Evolutionary conservation across 2,329 filamentous ascomycete species (phyloP).

Genomic region (Epichloe gansuensis): DNA sequence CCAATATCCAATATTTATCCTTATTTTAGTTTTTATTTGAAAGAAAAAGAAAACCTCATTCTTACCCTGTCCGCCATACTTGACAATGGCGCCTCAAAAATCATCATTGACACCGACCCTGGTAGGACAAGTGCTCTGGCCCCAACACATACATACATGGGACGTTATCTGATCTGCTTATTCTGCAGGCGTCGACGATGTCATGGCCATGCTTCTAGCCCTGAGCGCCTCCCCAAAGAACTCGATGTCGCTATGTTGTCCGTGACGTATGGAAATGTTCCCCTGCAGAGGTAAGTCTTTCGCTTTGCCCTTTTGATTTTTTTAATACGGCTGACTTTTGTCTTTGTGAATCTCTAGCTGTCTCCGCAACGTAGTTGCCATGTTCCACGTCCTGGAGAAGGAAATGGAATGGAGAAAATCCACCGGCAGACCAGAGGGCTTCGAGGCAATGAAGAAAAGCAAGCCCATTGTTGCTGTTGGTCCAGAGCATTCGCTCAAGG

Average conservation of each 20-base stretch:
- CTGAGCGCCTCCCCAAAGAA: constrained; percentile 74
- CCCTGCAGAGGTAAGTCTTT: constrained; percentile 57
- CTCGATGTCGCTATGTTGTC: constrained; percentile 78
- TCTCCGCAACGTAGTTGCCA: constrained; percentile 73
- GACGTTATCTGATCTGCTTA: background rate
- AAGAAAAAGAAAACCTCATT: too few relatives aligned
- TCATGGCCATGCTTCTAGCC: constrained; percentile 77
- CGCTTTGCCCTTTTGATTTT: background rate
- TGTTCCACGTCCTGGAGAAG: constrained; percentile 86
- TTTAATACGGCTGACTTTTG: background rate
- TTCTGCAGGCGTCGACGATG: constrained; percentile 66
- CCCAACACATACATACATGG: constrained; percentile 6
- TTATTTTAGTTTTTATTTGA: background rate
- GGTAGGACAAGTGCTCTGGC: constrained; percentile 31
- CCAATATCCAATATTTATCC: background rate
- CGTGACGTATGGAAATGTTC: constrained; percentile 87
- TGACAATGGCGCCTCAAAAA: constrained; percentile 51
- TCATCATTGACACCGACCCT: constrained; percentile 96
- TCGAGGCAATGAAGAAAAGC: constrained; percentile 55
- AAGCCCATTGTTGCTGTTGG: constrained; percentile 83
- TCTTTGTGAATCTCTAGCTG: constrained; percentile 41
- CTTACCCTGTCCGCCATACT: background rate
- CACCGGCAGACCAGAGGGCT: constrained; percentile 56
- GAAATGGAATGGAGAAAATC: constrained; percentile 74
- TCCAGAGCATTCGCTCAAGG: constrained; percentile 72